These are phyloP conservation scores for Sarcomyxa edulis DNA, from an alignment of 768 basidiomycete genomes.

Conservation along the genomic window DNA sequence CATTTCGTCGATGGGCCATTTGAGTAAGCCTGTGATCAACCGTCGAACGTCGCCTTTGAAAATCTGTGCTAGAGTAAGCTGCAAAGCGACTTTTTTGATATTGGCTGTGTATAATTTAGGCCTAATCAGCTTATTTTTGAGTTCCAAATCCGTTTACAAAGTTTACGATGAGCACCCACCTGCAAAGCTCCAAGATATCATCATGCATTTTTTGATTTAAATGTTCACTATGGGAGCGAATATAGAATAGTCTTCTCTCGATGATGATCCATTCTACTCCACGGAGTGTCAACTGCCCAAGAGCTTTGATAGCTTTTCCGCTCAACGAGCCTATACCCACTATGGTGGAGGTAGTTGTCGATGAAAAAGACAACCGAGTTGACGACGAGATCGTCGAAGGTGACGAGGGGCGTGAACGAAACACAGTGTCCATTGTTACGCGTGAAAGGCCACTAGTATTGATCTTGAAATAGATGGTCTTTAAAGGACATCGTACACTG, in stretches of 20 bases:
- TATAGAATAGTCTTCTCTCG: conserved; percentile 10
- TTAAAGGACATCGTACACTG: no score
- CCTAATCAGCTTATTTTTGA: not conserved
- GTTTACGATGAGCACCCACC: conserved; percentile 5
- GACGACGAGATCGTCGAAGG: no score
- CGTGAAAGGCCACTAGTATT: no score
- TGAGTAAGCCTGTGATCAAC: conserved; percentile 7
- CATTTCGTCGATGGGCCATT: conserved; percentile 11
- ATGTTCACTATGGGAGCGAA: conserved; percentile 5
- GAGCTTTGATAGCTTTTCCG: conserved; percentile 14
- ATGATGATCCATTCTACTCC: conserved; percentile 12
- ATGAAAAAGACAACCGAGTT: no score
- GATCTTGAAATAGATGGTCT: no score
- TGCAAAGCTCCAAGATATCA: conserved; percentile 11
- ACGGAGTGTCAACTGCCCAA: conserved; percentile 14
- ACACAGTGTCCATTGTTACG: no score
- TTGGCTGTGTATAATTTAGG: conserved; percentile 10
- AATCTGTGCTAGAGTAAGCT: conserved; percentile 11
- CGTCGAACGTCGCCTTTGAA: conserved; percentile 10
- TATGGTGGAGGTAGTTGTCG: conserved; percentile 9
- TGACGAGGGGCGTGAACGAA: no score
- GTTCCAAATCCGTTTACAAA: not conserved
- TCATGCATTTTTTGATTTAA: conserved; percentile 9
- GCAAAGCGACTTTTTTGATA: conserved; percentile 9
- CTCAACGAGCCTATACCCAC: conserved; percentile 16